phyloP scores from a whole-genome alignment of 139 green algal genomes.

The Chlamydomonas incerta region DNA sequence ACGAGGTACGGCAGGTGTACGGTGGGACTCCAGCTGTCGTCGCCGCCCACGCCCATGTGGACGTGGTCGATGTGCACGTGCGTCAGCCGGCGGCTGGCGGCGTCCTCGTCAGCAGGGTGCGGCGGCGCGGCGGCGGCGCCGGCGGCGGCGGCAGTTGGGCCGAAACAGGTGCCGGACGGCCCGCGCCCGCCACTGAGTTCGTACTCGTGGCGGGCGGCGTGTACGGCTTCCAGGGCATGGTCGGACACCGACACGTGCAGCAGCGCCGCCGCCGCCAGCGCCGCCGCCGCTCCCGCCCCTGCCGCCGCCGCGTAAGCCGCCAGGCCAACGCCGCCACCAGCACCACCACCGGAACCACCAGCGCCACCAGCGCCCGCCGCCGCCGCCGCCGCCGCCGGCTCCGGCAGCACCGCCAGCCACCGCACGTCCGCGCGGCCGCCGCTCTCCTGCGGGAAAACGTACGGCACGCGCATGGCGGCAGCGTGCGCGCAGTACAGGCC shows the following conservation, averaged over 20 bases:
- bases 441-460: constrained; percentile 86
- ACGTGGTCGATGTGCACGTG: constrained; percentile 87
- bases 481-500: constrained; percentile 47
- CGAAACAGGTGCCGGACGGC: no score
- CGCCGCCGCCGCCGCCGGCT: background rate
- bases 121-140: no score
- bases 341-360: background rate
- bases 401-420: constrained; percentile 68
- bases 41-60: constrained; percentile 95
- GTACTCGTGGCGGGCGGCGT: constrained; percentile 74
- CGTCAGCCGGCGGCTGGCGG: constrained; percentile 34
- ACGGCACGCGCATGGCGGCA: constrained; percentile 80
- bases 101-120: background rate
- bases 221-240: constrained; percentile 50
- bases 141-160: no score
- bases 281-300: background rate
- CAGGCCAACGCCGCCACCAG: background rate
- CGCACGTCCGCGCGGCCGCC: constrained; percentile 81
- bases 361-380: background rate
- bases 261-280: background rate
- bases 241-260: constrained; percentile 29
- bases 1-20: constrained; percentile 76
- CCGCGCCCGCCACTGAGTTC: constrained; percentile 57
- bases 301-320: background rate
- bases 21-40: constrained; percentile 94